Evolutionary conservation across 345 rosid species (phyloP).

Genomic region (Clausena lansium): DNA sequence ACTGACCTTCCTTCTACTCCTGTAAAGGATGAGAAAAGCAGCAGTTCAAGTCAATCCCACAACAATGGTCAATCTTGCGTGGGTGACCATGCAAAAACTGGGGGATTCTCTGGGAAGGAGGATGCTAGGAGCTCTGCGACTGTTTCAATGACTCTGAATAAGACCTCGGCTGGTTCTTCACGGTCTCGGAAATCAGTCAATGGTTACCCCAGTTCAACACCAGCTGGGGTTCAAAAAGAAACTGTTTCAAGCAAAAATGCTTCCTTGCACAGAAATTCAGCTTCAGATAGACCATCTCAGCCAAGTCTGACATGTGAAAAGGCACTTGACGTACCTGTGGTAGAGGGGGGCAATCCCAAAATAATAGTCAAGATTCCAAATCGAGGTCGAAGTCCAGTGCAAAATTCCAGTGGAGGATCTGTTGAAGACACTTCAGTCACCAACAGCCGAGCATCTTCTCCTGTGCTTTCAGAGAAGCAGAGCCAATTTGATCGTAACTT

Average conservation of each 20-base stretch:
- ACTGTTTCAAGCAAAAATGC: constrained; percentile 43
- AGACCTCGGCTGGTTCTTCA: constrained; percentile 44
- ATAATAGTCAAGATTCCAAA: constrained; percentile 74
- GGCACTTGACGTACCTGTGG: constrained; percentile 42
- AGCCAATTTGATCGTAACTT: constrained; percentile 41
- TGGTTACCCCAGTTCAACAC: constrained; percentile 43
- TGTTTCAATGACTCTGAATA: constrained; percentile 46
- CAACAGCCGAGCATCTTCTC: constrained; percentile 65
- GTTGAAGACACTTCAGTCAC: constrained; percentile 53
- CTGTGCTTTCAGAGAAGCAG: constrained; percentile 53
- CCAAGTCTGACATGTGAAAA: constrained; percentile 53
- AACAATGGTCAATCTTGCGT: constrained; percentile 75
- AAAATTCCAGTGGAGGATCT: constrained; percentile 64
- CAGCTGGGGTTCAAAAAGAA: constrained; percentile 47
- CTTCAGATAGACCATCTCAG: constrained; percentile 58
- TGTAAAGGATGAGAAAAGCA: constrained; percentile 72
- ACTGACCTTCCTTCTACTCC: constrained; percentile 42
- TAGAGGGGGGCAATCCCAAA: constrained; percentile 61
- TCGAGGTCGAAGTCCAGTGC: constrained; percentile 72
- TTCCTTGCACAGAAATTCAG: constrained; percentile 43
- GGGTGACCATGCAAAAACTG: constrained; percentile 60
- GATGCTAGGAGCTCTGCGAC: constrained; percentile 62
- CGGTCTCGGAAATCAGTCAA: constrained; percentile 56
- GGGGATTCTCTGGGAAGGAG: constrained; percentile 55
- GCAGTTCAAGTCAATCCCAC: constrained; percentile 81